Base-by-base conservation (phyloP, 2,329 filamentous ascomycete species). In the Fragosphaeria purpurea region DNA sequence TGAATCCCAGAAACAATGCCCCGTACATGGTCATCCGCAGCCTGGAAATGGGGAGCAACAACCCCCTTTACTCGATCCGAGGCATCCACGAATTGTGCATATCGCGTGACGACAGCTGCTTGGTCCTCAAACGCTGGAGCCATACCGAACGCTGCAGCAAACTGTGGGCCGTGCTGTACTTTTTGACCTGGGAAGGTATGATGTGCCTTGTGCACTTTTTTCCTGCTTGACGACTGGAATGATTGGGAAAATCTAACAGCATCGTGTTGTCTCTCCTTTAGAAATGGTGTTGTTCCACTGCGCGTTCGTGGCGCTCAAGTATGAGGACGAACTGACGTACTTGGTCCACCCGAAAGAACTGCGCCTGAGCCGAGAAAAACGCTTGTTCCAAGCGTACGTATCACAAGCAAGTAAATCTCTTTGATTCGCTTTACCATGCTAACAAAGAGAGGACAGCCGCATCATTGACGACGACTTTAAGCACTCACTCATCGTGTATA, bases 261-360 rank as follows among this genome's bases (percentile, higher is more conserved):
- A 22, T 22, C 22, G 22, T 4, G 9, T 41, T 53, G 32, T 50
- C 58, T 58, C 22, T 39, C 60, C 51, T 7, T 47, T 48, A 82
- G 79, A 80, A 61, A 70, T 82, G 64, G 74, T 79, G 2, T 67
- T 83, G 1, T 76, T 81, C 55, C 75, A 82, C 57, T 77, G 72
- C 56, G 72, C 74, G 0, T 82, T 83, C 56, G 63, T 79, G 12
- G 72, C 73, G 1, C 67, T 82, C 49, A 82, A 82, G 58, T 69
- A 70, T 11, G 67, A 72, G 2, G 77, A 73, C 53, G 61, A 60
- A 10, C 60, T 71, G 42, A 77, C 74, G 0, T 46, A 72, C 7
- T 62, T 65, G 8, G 59, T 80, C 13, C 61, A 67, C 38, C 65
- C 69, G 2, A 63, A 67, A 7, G 65, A 82, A 52, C 73, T 70